Percentiles rank a stretch among this genome's conserved stretches.
These are phyloP conservation scores for Lecanicillium sp. DNA, from an alignment of 2,329 filamentous ascomycete species.

Conservation along the genomic window DNA sequence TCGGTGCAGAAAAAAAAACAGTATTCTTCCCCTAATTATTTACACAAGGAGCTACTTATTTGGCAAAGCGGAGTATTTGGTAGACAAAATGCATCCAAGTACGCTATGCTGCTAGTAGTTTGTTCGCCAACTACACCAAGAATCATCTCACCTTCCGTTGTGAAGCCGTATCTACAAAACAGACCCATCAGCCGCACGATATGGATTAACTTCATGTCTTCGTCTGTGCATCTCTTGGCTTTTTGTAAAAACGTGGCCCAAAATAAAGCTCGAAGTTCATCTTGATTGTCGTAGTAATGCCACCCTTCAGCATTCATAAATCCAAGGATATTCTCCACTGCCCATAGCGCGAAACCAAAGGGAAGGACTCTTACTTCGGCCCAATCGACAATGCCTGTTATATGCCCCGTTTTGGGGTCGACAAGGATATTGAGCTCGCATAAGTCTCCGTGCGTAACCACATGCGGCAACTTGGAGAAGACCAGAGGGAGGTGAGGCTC, in stretches of 20 bases:
- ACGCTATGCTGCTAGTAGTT: not conserved
- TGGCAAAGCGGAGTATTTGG: not conserved
- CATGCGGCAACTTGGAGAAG: constrained; percentile 16
- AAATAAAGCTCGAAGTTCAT: constrained; percentile 11
- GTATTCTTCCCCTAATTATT: too few relatives aligned
- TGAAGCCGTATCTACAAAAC: constrained; percentile 10
- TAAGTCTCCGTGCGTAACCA: constrained; percentile 23
- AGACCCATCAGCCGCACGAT: not conserved
- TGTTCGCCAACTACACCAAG: constrained; percentile 1
- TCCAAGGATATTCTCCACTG: constrained; percentile 21
- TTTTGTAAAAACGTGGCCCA: constrained; percentile 8
- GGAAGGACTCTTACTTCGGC: constrained; percentile 22
- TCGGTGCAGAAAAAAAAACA: too few relatives aligned
- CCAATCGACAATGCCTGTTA: constrained; percentile 28
- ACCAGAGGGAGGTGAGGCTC: constrained; percentile 14
- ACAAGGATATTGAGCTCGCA: constrained; percentile 25
- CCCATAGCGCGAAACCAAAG: constrained; percentile 26
- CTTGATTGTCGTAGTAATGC: constrained; percentile 16
- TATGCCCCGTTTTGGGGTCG: constrained; percentile 20
- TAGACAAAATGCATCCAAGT: constrained; percentile 9
- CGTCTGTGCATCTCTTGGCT: not conserved
- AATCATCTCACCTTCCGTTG: not conserved
- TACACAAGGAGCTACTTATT: too few relatives aligned
- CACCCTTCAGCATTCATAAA: constrained; percentile 17
- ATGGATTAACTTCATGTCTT: not conserved